Conservation (phyloP, 805 yeast genomes). For the Pichia gijzeniarum region DNA sequence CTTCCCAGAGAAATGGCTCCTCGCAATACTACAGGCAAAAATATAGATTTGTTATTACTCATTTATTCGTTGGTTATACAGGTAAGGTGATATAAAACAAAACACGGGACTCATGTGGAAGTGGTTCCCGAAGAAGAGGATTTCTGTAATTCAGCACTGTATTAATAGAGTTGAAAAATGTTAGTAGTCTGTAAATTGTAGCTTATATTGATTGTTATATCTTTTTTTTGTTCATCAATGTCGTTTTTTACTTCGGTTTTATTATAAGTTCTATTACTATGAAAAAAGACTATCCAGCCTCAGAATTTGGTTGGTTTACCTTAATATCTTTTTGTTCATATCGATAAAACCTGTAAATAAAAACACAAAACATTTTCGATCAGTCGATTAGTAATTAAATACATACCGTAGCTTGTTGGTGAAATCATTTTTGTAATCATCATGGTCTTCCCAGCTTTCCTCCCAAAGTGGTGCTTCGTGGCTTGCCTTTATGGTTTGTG, state of each 20-base stretch:
- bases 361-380: neutral
- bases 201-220: too few species aligned
- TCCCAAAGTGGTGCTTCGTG: slow-evolving; percentile 75
- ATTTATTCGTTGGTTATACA: too few species aligned
- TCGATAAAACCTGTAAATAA: too few species aligned
- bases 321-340: too few species aligned
- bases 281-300: too few species aligned
- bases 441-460: slow-evolving; percentile 97
- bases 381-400: neutral
- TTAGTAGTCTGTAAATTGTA: neutral
- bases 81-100: neutral
- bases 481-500: slow-evolving; percentile 42
- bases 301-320: too few species aligned
- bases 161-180: neutral
- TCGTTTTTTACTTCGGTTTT: too few species aligned
- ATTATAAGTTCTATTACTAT: too few species aligned
- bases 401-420: slow-evolving; percentile 60
- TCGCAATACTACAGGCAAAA: too few species aligned
- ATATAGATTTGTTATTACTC: too few species aligned
- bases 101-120: neutral
- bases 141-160: slow-evolving; percentile 24
- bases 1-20: too few species aligned
- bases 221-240: too few species aligned
- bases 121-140: neutral
- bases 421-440: slow-evolving; percentile 77